Evolutionary conservation across 495 filamentous ascomycete genomes (phyloP).

Genomic region (Trichoderma gamsii): DNA sequence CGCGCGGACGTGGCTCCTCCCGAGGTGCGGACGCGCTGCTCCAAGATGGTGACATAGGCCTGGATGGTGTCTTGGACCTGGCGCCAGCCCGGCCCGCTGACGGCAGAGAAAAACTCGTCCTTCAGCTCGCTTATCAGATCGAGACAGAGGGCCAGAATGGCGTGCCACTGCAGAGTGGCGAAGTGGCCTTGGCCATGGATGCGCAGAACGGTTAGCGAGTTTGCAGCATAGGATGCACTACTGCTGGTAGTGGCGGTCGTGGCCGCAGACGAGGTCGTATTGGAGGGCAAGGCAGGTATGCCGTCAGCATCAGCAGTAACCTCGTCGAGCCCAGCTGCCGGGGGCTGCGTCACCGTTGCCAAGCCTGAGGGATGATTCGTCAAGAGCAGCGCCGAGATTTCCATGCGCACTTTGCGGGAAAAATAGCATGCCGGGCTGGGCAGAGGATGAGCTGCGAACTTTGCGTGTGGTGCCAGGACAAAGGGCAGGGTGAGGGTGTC

Average conservation of each 20-base stretch:
- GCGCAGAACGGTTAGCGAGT: not conserved
- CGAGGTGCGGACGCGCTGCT: not conserved
- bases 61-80: not conserved
- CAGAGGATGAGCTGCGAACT: not conserved
- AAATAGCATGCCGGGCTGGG: not conserved
- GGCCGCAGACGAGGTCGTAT: not conserved
- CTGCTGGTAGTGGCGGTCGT: not conserved
- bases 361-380: not conserved
- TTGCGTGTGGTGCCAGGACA: not conserved
- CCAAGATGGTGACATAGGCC: not conserved
- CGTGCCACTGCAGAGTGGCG: not conserved
- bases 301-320: not conserved
- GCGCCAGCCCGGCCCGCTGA: not conserved
- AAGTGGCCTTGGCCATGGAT: not conserved
- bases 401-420: slow-evolving; percentile 7
- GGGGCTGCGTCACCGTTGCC: not conserved
- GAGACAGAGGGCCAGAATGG: slow-evolving; percentile 1
- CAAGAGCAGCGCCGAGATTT: not conserved
- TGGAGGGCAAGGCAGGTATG: not conserved
- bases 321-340: not conserved
- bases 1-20: not conserved
- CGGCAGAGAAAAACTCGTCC: not conserved
- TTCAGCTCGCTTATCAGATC: slow-evolving; percentile 8
- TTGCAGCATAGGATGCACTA: not conserved
- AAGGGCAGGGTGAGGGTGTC: not conserved